A percentile compares a stretch with the other conserved stretches of the same genome.
These are phyloP conservation scores for Kwoniella heveanensis DNA, from an alignment of 768 basidiomycete species.

Conservation along the genomic window DNA sequence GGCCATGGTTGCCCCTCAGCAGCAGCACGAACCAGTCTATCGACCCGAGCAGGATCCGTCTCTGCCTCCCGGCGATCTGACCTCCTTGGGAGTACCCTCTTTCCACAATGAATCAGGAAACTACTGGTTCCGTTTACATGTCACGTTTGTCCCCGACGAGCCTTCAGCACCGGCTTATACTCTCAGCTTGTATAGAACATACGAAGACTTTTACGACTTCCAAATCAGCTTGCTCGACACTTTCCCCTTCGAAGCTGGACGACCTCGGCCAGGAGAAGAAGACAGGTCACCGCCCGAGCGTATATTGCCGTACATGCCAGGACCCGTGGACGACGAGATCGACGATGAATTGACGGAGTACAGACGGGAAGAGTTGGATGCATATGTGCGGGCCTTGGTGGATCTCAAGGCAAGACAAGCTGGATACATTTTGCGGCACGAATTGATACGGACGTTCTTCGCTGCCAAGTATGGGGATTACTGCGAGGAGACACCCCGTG, in stretches of 20 bases:
- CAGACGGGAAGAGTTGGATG: slow-evolving; percentile 79
- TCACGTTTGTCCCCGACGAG: slow-evolving; percentile 80
- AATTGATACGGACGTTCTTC: slow-evolving; percentile 79
- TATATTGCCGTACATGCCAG: slow-evolving; percentile 96
- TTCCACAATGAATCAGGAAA: slow-evolving; percentile 95
- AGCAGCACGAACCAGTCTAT: slow-evolving; percentile 27
- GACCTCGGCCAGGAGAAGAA: slow-evolving; percentile 52
- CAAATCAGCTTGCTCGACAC: slow-evolving; percentile 82
- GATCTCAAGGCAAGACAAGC: slow-evolving; percentile 67
- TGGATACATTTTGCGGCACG: slow-evolving; percentile 77
- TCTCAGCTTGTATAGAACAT: slow-evolving; percentile 87
- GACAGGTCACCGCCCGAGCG: slow-evolving; percentile 59
- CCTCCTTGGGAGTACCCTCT: slow-evolving; percentile 86
- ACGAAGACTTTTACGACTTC: slow-evolving; percentile 98
- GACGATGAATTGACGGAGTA: slow-evolving; percentile 77
- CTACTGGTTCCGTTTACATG: slow-evolving; percentile 96
- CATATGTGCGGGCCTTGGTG: slow-evolving; percentile 81
- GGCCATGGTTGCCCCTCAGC: background rate
- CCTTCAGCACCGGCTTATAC: slow-evolving; percentile 59
- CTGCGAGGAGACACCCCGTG: slow-evolving; percentile 65
- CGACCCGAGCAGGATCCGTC: slow-evolving; percentile 44
- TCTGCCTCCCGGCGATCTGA: slow-evolving; percentile 67
- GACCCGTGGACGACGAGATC: slow-evolving; percentile 74
- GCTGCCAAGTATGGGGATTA: slow-evolving; percentile 83
- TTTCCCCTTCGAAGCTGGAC: slow-evolving; percentile 90